Base-by-base conservation (phyloP, 495 filamentous ascomycete genomes). In the Neurospora tetraspora region DNA sequence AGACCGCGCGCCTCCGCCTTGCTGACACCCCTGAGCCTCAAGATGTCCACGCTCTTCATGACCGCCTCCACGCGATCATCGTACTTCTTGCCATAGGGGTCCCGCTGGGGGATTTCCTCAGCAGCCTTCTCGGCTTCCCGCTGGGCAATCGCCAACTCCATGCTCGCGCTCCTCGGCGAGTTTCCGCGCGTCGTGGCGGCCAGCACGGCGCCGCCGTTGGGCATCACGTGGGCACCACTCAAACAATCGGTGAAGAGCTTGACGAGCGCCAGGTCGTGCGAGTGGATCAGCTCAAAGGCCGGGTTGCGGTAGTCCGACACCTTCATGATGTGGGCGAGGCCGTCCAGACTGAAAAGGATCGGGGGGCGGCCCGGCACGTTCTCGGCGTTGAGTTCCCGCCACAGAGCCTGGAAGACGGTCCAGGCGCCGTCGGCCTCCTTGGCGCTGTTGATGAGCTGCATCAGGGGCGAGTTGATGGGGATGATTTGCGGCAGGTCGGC, bases 201-300 rank as follows among this genome's bases (percentile, higher is more conserved):
- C 9, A 97, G 81, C 14, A 98, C 82, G 34, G 90, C 85, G 72
- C 94, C 94, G 71, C 96, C 95, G 77, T 93, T 93, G 23, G 89
- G 85, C 68, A 98, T 86, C 36, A 77, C 59, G 3, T 73, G 77
- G 69, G 78, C 76, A 39, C 92, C 92, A 71, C 85, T 83, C 12
- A 99, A 85, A 71, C 89, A 85, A 14, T 90, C 88, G 34, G 91
- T 78, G 83, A 96, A 98, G 71, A 91, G 86, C n/a, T 87, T 85
- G 34, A 96, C 85, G 45, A 97, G 85, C 9, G 88, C 85, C 38
- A 99, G 86, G 77, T 97, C 91, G 82, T 97, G 93, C 20, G 96
- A 87, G 85, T 99, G 96, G 77, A 99, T 92, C 23, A 82, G 87
- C 70, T 92, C 84, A 76, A 87, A 91, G 31, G 89, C 83, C 0